Percentiles rank a stretch among this genome's conserved stretches.
Conservation (phyloP, 768 basidiomycete species). For the Hydnomerulius pinastri region DNA sequence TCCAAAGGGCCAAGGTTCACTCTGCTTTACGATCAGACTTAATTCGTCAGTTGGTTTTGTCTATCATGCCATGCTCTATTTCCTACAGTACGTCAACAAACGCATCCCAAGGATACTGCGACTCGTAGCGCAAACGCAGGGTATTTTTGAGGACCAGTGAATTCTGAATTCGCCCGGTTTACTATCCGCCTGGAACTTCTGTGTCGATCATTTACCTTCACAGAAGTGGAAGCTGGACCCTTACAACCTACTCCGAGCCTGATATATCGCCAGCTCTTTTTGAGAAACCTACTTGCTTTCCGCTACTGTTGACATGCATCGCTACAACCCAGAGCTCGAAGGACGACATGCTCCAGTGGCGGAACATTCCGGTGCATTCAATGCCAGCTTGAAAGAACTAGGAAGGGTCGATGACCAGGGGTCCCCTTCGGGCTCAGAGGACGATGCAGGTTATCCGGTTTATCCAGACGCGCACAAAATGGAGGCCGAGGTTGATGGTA, state of each 20-base stretch:
- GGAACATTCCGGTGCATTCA: conserved; percentile 29
- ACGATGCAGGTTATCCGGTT: conserved; percentile 39
- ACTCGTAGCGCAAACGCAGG: conserved; percentile 15
- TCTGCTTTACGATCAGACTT: conserved; percentile 34
- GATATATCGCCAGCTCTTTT: conserved; percentile 3
- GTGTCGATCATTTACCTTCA: conserved; percentile 30
- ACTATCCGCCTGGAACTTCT: conserved; percentile 22
- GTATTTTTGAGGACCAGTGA: conserved; percentile 15
- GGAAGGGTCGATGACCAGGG: conserved; percentile 46
- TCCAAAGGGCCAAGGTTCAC: conserved; percentile 27
- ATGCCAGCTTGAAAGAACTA: conserved; percentile 16
- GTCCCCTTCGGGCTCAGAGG: conserved; percentile 61
- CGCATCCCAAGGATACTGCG: conserved; percentile 27
- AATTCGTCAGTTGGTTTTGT: conserved; percentile 30
- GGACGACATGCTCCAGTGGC: conserved; percentile 27
- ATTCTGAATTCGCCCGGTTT: conserved; percentile 27
- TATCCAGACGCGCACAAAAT: conserved; percentile 40
- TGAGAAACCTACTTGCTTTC: conserved; percentile 6
- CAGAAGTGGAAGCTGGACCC: conserved; percentile 9
- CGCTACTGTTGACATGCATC: conserved; percentile 28
- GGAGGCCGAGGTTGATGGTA: conserved; percentile 51
- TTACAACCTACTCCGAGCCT: conserved; percentile 6
- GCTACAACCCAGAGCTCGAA: conserved; percentile 21
- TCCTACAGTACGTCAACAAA: conserved; percentile 28
- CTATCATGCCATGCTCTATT: conserved; percentile 35